Base-by-base conservation (phyloP, 257 asterid genomes). In the Mentha longifolia region DNA sequence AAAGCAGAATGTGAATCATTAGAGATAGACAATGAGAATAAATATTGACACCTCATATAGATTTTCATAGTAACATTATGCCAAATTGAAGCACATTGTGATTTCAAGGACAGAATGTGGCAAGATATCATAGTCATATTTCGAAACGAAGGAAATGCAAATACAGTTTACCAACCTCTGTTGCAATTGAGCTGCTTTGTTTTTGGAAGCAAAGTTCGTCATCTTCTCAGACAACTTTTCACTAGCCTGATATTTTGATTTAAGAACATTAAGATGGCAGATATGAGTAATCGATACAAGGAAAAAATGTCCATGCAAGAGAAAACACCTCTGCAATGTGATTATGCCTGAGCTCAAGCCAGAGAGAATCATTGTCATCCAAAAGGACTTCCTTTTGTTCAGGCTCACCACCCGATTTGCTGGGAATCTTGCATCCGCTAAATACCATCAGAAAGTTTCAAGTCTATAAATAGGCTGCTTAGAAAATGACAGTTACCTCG, bases 121-220 rank as follows among this genome's bases (percentile, higher is more conserved):
- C 68, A 62, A 51, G 63, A 16, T 42, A 64, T 51, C 47, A 43
- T 72, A 67, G 57, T 31, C 28, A 39, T 39, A 50, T 35, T 22
- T 65, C 28, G n/a, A 6, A 56, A 47, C 19, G 39, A 51, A 31
- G 9, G 30, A 50, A 42, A 9, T 20, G 16, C 52, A 17, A 70
- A n/a, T 30, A 61, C 39, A 19, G 51, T 22, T 51, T 67, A 75
- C 89, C 76, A 78, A 94, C 99, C 93, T 94, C 79, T 92, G 96
- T 74, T 92, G 97, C 77, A 95, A 78, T 71, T 92, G 98, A 58
- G 99, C 99, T 78, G 99, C 99, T 85, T 95, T 95, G 80, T 95
- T 95, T 89, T 95, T 95, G 33, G 96, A 72, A 59, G 83, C 87
- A 75, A 95, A 95, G 79, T 86, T 88, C 39, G 86, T 77, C 92